phyloP scores from a whole-genome alignment of 2,329 filamentous ascomycete genomes.

The Aspergillus sergii region DNA sequence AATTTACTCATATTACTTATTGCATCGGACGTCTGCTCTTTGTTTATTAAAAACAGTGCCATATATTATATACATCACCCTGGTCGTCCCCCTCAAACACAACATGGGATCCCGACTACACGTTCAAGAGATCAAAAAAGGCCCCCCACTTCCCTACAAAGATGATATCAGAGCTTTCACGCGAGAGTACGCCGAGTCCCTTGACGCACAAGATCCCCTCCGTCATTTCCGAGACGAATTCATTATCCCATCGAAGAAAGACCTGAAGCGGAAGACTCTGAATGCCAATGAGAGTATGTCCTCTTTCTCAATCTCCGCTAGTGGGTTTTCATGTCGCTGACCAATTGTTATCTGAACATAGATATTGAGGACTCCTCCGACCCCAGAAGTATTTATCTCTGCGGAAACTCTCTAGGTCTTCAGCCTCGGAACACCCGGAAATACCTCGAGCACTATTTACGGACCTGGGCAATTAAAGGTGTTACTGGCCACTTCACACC shows the following conservation, averaged over 20 bases:
- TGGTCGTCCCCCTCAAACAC: not conserved
- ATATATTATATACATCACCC: not conserved
- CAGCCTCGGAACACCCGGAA: slow-evolving; percentile 71
- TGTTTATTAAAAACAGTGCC: not conserved
- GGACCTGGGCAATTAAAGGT: slow-evolving; percentile 81
- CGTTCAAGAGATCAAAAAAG: slow-evolving; percentile 29
- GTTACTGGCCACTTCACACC: slow-evolving; percentile 81
- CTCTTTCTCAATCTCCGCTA: not conserved
- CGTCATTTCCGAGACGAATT: slow-evolving; percentile 69
- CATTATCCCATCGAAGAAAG: slow-evolving; percentile 72
- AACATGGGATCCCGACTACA: slow-evolving; percentile 20
- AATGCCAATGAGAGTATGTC: slow-evolving; percentile 31
- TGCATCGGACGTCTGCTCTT: not conserved
- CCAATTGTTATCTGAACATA: slow-evolving; percentile 1
- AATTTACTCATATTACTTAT: not conserved
- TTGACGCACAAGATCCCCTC: slow-evolving; percentile 66
- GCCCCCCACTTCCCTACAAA: slow-evolving; percentile 31
- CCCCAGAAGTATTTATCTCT: slow-evolving; percentile 73
- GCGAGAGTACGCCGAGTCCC: slow-evolving; percentile 45
- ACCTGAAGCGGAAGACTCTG: slow-evolving; percentile 67
- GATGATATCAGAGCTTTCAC: slow-evolving; percentile 39
- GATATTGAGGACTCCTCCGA: slow-evolving; percentile 35
- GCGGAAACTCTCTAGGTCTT: slow-evolving; percentile 85
- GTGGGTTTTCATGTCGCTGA: not conserved
- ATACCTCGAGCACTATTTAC: slow-evolving; percentile 72